These are phyloP conservation scores for Henningerozyma blattae DNA, from an alignment of 805 yeast species.

Conservation along the genomic window DNA sequence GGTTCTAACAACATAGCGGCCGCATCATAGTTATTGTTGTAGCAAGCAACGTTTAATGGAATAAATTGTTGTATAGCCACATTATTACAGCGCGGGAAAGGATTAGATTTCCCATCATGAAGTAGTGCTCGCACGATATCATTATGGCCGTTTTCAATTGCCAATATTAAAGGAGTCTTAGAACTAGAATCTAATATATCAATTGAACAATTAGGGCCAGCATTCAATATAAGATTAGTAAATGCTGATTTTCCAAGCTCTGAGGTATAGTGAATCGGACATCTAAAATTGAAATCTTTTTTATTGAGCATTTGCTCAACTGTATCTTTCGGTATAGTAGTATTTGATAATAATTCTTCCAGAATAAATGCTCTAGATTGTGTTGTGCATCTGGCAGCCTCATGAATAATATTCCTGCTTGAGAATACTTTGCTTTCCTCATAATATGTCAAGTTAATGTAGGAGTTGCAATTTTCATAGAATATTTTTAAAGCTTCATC, in stretches of 20 bases:
- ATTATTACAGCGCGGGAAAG: background rate
- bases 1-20: constrained; percentile 46
- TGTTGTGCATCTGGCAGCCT: constrained; percentile 30
- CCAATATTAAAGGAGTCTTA: constrained; percentile 70
- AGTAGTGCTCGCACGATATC: constrained; percentile 37
- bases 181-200: constrained; percentile 55
- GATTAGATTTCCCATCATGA: constrained; percentile 30
- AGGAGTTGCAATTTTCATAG: constrained; percentile 22
- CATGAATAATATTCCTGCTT: constrained; percentile 67
- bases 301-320: constrained; percentile 23
- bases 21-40: constrained; percentile 62
- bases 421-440: constrained; percentile 50
- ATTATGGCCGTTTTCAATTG: constrained; percentile 59
- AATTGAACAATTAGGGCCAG: constrained; percentile 20
- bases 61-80: constrained; percentile 45
- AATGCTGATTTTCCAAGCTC: constrained; percentile 39
- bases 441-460: constrained; percentile 48
- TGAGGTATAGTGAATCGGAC: constrained; percentile 81
- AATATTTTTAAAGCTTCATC: constrained; percentile 36
- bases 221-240: constrained; percentile 26
- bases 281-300: constrained; percentile 61
- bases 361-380: constrained; percentile 21
- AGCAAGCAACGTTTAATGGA: constrained; percentile 81
- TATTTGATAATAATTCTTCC: constrained; percentile 10
- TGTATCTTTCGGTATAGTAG: constrained; percentile 9